Evolutionary conservation across 768 basidiomycete genomes (phyloP).

Genomic region (Boletus eberwhitei): DNA sequence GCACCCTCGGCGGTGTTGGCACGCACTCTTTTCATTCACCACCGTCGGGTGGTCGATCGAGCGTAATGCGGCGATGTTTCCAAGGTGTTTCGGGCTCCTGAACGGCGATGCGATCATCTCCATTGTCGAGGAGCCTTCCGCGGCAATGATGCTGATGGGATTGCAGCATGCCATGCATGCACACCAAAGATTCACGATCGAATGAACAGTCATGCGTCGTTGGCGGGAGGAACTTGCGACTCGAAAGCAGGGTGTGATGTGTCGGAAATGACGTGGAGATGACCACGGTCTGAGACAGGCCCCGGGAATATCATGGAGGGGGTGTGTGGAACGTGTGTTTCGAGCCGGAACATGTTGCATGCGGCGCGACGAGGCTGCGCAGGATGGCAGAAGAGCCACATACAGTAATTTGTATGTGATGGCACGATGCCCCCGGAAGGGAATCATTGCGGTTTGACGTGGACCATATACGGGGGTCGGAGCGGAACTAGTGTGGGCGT

Average conservation of each 20-base stretch:
- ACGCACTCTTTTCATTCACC: conserved; percentile 11
- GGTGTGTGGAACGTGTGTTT: conserved; percentile 24
- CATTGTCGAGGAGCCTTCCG: conserved; percentile 3
- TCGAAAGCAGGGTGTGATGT: not conserved
- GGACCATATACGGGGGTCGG: conserved; percentile 11
- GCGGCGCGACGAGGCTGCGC: conserved; percentile 23
- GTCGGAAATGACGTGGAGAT: conserved; percentile 24
- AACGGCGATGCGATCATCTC: conserved; percentile 2
- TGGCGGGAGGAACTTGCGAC: conserved; percentile 7
- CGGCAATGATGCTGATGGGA: not conserved
- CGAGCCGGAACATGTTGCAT: conserved; percentile 28
- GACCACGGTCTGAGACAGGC: conserved; percentile 13
- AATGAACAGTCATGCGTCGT: conserved; percentile 2
- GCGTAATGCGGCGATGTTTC: conserved; percentile 4
- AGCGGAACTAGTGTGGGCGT: conserved; percentile 20
- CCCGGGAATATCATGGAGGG: conserved; percentile 8
- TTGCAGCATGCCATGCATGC: conserved; percentile 8
- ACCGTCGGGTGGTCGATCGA: conserved; percentile 5
- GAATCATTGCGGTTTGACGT: conserved; percentile 12
- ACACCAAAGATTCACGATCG: not conserved
- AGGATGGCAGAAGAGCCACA: conserved; percentile 6
- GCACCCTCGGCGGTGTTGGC: conserved; percentile 6
- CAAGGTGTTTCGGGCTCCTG: not conserved
- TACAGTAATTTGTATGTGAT: conserved; percentile 13
- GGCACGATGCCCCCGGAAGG: conserved; percentile 15